phyloP scores from a whole-genome alignment of 148 eudicot species.

The Rhododendron simsii region DNA sequence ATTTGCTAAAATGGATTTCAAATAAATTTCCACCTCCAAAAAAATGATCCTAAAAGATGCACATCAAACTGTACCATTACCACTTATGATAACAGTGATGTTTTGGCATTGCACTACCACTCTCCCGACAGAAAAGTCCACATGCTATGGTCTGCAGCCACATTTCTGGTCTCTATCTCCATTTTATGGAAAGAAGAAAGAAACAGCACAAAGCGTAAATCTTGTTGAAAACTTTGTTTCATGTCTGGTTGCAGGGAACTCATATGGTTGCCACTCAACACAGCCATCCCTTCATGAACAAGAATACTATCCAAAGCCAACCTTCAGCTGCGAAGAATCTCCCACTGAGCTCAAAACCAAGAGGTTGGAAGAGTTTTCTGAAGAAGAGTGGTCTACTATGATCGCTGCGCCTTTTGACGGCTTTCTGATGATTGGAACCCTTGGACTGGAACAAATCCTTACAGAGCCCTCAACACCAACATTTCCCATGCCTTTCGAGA shows the following conservation, averaged over 20 bases:
- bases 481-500: constrained; percentile 34
- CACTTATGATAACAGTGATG: not conserved
- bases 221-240: not conserved
- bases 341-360: constrained; percentile 12
- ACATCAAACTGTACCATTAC: not conserved
- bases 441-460: constrained; percentile 41
- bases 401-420: constrained; percentile 39
- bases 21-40: not conserved
- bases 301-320: constrained; percentile 23
- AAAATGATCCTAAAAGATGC: constrained; percentile 8
- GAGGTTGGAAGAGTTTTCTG: constrained; percentile 14
- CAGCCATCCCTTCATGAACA: constrained; percentile 34
- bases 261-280: constrained; percentile 18
- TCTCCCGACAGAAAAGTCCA: not conserved
- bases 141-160: not conserved
- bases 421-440: constrained; percentile 75
- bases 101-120: not conserved
- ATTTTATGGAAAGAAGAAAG: not conserved
- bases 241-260: constrained; percentile 37
- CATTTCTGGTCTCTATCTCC: not conserved
- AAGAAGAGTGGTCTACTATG: constrained; percentile 23
- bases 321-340: constrained; percentile 19
- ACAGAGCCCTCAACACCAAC: constrained; percentile 62
- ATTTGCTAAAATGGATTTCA: not conserved
- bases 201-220: not conserved